Evolutionary conservation across 1,284 basidiomycete species (phyloP), one percentile per base, ranked within the genome.

Genomic region (Ceratobasidium papillatum): DNA sequence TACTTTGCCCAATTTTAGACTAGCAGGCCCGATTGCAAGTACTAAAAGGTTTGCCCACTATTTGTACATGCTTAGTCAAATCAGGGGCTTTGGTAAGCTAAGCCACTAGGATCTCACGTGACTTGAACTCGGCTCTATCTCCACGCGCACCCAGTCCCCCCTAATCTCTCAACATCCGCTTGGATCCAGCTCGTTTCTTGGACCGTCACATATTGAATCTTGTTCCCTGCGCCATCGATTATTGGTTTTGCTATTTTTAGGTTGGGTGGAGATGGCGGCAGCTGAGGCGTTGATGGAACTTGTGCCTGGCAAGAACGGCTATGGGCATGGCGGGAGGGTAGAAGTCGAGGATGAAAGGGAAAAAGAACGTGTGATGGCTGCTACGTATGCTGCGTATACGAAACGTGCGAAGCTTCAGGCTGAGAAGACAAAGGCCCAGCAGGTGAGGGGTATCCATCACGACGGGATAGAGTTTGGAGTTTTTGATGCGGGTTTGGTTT

Each of bases 401-500:
- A 72, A 62, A 32, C 69, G 69, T 19, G 52, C 69, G 27, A 59
- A 61, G 58, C 32, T 72, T 75, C 54, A 76, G 64, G 69, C 65
- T 47, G 90, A 91, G 78, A 87, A 86, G 75, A 85, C 88, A 22
- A 91, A 86, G 80, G 88, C 87, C 1, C 87, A 84, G 78, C 89
- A 91, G 81, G 90, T 92, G 80, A 41, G 22, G n/a, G n/a, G n/a
- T n/a, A n/a, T n/a, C n/a, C n/a, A n/a, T n/a, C n/a, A n/a, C n/a
- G n/a, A n/a, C n/a, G n/a, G n/a, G n/a, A n/a, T n/a, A n/a, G n/a
- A n/a, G n/a, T n/a, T n/a, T n/a, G n/a, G n/a, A n/a, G n/a, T n/a
- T 4, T 36, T 47, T 34, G 12, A n/a, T 51, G 52, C 45, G 1
- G 9, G 27, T 45, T n/a, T 74, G 93, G 7, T 22, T 3, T 4